A percentile compares a stretch with the other conserved stretches of the same genome.
Evolutionary conservation across 768 basidiomycete species (phyloP).

Genomic region (Suillus discolor): DNA sequence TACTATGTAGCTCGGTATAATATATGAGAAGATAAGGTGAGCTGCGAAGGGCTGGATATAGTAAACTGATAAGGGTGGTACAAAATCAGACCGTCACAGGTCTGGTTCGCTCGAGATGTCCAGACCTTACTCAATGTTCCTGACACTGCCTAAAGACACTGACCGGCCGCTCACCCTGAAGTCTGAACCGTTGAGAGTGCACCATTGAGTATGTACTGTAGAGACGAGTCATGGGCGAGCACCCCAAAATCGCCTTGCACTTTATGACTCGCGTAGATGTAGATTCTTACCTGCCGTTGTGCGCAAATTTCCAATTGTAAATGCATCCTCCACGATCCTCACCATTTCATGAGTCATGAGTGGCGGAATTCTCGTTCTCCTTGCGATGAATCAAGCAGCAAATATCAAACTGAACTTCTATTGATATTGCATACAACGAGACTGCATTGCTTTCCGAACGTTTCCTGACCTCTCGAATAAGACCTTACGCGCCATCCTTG

Average conservation of each 20-base stretch:
- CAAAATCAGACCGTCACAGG: not conserved
- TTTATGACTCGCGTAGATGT: not conserved
- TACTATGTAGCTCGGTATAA: not conserved
- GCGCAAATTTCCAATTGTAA: not conserved
- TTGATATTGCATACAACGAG: not conserved
- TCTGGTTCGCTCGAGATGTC: not conserved
- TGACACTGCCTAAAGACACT: not conserved
- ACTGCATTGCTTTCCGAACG: not conserved
- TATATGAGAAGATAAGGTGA: not conserved
- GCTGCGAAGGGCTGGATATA: not conserved
- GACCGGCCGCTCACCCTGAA: not conserved
- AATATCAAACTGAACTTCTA: not conserved
- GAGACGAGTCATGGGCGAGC: not conserved
- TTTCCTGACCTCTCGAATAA: not conserved
- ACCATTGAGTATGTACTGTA: not conserved
- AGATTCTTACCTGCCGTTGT: not conserved
- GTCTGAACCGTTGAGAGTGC: not conserved
- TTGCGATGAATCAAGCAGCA: not conserved
- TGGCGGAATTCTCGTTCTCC: not conserved
- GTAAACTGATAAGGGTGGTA: not conserved
- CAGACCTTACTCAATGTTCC: not conserved
- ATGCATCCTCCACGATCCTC: not conserved
- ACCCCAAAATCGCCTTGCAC: not conserved
- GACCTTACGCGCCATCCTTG: conserved; percentile 34
- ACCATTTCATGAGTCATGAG: not conserved